Percentiles rank a stretch among this genome's conserved stretches.
These are phyloP conservation scores for Aspergillus neoniger DNA, from an alignment of 2,329 filamentous ascomycete species.

Conservation along the genomic window DNA sequence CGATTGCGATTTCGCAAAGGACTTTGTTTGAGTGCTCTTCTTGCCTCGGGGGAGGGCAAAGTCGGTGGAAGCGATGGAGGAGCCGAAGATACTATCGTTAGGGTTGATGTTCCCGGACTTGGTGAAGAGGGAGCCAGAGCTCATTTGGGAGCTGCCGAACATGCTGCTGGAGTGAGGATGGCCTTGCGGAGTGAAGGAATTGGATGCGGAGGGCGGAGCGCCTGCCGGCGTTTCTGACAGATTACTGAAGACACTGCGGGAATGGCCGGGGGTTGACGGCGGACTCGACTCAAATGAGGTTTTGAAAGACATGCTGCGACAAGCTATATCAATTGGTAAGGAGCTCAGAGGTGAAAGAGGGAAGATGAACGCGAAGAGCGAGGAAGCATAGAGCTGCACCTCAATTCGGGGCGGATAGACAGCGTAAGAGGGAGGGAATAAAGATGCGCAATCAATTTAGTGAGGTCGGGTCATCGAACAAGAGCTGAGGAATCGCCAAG, in stretches of 20 bases:
- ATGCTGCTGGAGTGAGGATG: conserved; percentile 53
- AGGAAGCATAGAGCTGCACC: not conserved
- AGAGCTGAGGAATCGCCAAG: not conserved
- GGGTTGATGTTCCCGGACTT: conserved; percentile 39
- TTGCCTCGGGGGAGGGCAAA: conserved; percentile 33
- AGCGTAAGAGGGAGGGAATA: not conserved
- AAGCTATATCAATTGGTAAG: not conserved
- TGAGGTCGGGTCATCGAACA: not conserved
- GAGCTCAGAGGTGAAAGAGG: not conserved
- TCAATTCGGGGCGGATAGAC: not conserved
- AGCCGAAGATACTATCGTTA: conserved; percentile 41
- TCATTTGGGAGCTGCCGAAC: conserved; percentile 55
- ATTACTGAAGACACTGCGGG: conserved; percentile 39
- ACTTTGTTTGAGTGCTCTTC: conserved; percentile 26
- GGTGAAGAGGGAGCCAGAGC: conserved; percentile 39
- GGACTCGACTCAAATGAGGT: conserved; percentile 39
- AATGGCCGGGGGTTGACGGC: conserved; percentile 43
- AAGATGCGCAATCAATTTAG: not conserved
- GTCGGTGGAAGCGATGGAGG: conserved; percentile 39
- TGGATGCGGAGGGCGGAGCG: conserved; percentile 54
- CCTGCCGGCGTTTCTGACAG: conserved; percentile 62
- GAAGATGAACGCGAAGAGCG: not conserved
- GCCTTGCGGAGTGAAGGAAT: conserved; percentile 60
- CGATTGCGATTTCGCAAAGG: conserved; percentile 29
- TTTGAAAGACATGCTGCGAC: conserved; percentile 38